Conservation (phyloP, 768 basidiomycete genomes). For the Termitomyces sp. region DNA sequence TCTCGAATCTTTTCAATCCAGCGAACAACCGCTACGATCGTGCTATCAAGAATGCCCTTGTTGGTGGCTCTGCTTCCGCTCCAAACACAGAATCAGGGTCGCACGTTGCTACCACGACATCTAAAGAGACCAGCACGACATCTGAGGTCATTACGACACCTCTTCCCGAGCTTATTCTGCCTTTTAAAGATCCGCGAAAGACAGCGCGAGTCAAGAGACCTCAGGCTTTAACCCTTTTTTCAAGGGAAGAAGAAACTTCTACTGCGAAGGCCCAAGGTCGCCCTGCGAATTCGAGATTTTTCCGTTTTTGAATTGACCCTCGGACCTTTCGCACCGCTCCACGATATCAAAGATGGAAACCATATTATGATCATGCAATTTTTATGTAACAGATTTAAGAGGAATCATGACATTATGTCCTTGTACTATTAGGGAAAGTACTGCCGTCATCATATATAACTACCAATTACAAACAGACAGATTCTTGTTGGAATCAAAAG, state of each 20-base stretch:
- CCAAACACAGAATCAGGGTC: neutral
- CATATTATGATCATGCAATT: neutral
- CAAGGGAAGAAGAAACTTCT: constrained; percentile 7
- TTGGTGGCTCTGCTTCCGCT: constrained; percentile 15
- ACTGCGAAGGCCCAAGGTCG: constrained; percentile 8
- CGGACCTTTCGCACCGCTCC: neutral
- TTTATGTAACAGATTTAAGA: neutral
- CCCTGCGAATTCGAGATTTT: constrained; percentile 19
- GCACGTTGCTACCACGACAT: neutral
- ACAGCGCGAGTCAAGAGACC: constrained; percentile 29
- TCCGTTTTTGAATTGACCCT: constrained; percentile 16
- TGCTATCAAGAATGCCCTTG: constrained; percentile 42
- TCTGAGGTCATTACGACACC: constrained; percentile 1
- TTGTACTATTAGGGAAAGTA: neutral
- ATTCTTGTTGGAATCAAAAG: neutral
- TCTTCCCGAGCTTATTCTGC: constrained; percentile 7
- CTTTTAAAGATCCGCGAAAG: constrained; percentile 26
- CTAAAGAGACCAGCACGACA: neutral
- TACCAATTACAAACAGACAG: neutral
- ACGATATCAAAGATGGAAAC: neutral
- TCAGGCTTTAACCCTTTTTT: constrained; percentile 12
- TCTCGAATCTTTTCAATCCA: constrained; percentile 2
- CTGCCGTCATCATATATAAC: neutral
- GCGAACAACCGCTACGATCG: constrained; percentile 46
- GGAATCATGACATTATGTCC: neutral